Conservation (phyloP, 2,329 filamentous ascomycete species). For the Microcyclospora tardicrescens region DNA sequence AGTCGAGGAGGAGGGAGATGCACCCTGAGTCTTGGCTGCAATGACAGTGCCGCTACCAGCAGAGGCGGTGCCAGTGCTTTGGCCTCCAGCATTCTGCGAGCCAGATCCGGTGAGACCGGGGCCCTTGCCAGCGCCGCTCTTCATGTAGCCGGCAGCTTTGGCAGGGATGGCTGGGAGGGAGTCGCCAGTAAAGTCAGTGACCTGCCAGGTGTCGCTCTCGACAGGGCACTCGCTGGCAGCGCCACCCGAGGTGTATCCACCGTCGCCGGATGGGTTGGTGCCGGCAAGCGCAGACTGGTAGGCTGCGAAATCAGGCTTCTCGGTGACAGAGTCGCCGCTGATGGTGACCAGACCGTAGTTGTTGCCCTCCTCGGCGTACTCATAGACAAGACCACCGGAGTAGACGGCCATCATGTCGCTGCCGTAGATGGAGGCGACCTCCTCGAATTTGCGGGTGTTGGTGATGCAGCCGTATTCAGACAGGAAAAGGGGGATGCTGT, state of each 20-base stretch:
- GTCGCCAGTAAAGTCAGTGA: constrained; percentile 32
- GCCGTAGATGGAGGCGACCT: constrained; percentile 68
- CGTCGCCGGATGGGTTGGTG: constrained; percentile 43
- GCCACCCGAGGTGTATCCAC: constrained; percentile 45
- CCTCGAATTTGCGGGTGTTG: constrained; percentile 68
- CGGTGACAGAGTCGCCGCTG: constrained; percentile 38
- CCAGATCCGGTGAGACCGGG: constrained; percentile 43
- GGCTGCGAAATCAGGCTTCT: constrained; percentile 47
- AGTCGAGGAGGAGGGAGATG: constrained; percentile 11
- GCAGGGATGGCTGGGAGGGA: constrained; percentile 44
- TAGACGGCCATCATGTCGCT: constrained; percentile 76
- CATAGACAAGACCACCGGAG: constrained; percentile 92
- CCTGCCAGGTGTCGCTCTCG: constrained; percentile 43
- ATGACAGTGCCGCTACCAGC: constrained; percentile 38
- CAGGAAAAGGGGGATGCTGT: constrained; percentile 82
- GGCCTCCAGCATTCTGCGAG: constrained; percentile 42
- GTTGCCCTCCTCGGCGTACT: constrained; percentile 73
- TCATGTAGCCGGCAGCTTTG: constrained; percentile 44
- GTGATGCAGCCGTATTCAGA: constrained; percentile 88
- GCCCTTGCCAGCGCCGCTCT: constrained; percentile 44
- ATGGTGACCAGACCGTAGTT: constrained; percentile 69
- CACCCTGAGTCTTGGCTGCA: constrained; percentile 13
- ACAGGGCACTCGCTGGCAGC: constrained; percentile 41
- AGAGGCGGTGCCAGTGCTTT: constrained; percentile 35
- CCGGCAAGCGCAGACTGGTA: constrained; percentile 39